Evolutionary conservation across 179 eudicot species (phyloP), one percentile per base, ranked within the genome.

Genomic region (Amaranthus tricolor): DNA sequence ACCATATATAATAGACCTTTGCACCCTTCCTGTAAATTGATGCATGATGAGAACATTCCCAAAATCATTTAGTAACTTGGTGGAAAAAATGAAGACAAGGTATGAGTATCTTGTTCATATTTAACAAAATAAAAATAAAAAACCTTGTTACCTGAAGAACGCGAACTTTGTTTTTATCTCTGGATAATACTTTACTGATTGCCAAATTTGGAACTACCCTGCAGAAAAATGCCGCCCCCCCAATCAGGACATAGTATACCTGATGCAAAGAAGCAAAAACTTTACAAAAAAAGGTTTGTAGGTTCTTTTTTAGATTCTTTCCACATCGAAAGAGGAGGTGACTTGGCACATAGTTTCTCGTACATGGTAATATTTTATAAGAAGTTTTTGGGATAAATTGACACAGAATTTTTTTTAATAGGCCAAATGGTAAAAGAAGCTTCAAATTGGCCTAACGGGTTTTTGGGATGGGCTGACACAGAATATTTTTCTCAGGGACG

Each of bases 141-240:
- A 31, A 31, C 40, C 40, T 31, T 4, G 3, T 49, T 86, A 95
- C 97, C 99, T 95, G 99, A 72, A 90, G 82, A 74, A 95, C 87
- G 65, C 98, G 94, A 81, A 95, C 99, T 89, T 85, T 93, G 82
- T 95, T 95, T 82, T 91, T 95, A 75, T 95, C 97, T 67, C 98
- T 87, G 15, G 85, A 87, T 79, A 95, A 79, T 77, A 95, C 79
- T 85, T 91, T 95, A 80, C 99, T 89, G 83, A 95, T 95, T 49
- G 99, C 99, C 83, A 95, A 86, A 81, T 95, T 93, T 67, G 99
- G 99, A 80, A 95, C 98, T 78, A 95, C 82, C 86, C 99, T 95
- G 98, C 80, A 77, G 66, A 75, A 50, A 62, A 61, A n/a, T 63
- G 73, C n/a, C n/a, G 3, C 40, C 40, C 48, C 59, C 40, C 72